These are phyloP conservation scores for Amanita brunnescens DNA, from an alignment of 768 basidiomycete species.

Conservation along the genomic window DNA sequence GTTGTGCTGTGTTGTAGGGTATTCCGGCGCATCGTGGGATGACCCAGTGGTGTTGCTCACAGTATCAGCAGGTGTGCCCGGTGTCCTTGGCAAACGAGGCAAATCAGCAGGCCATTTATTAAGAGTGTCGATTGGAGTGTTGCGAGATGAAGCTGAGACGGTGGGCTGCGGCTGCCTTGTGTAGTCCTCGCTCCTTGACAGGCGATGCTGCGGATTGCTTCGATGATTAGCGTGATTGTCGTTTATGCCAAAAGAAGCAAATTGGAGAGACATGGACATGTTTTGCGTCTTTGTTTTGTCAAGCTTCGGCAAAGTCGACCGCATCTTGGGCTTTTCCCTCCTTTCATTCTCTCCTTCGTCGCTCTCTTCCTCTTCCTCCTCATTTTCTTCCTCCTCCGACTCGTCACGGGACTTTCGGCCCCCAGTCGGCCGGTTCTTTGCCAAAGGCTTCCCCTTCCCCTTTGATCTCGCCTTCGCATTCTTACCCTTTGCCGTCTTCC, in stretches of 20 bases:
- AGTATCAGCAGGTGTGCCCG: slow-evolving; percentile 16
- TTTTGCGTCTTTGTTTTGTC: slow-evolving; percentile 1
- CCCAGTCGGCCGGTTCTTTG: not conserved
- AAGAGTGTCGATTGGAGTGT: not conserved
- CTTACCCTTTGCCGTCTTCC: slow-evolving; percentile 3
- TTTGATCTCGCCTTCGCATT: not conserved
- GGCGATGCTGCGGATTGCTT: slow-evolving; percentile 5
- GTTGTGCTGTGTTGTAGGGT: not conserved
- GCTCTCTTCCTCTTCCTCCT: not conserved
- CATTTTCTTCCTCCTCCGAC: slow-evolving; percentile 1
- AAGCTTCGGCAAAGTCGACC: not conserved
- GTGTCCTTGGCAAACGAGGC: slow-evolving; percentile 24
- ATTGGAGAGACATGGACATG: slow-evolving; percentile 4
- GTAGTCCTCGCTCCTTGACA: slow-evolving; percentile 6
- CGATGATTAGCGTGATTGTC: not conserved
- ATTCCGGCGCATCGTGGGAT: not conserved
- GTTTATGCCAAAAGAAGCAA: slow-evolving; percentile 1
- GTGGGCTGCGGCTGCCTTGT: slow-evolving; percentile 2
- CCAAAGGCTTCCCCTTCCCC: not conserved
- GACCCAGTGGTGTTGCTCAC: slow-evolving; percentile 7
- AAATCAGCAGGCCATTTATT: slow-evolving; percentile 20
- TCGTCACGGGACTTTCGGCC: not conserved
- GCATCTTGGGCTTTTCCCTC: slow-evolving; percentile 2
- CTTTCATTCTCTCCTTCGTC: not conserved
- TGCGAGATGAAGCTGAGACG: slow-evolving; percentile 1